Evolutionary conservation across 164 flowering plant genomes (phyloP), one percentile per base, ranked within the genome.

Genomic region (Magnolia kwangsiensis): DNA sequence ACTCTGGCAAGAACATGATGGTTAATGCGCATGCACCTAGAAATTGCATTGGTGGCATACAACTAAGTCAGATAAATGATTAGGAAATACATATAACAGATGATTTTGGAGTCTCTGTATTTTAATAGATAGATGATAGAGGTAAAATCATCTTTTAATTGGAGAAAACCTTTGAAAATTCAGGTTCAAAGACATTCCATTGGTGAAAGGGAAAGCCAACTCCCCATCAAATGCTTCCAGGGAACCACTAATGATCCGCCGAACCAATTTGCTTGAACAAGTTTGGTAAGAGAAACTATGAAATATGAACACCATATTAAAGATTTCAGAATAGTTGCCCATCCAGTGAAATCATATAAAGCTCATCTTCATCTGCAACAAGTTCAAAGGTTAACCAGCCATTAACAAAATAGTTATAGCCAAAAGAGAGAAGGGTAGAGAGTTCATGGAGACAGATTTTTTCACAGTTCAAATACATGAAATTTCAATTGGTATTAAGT

Each of bases 181-280:
- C 80, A 96, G 87, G 75, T 75, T 88, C 80, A 91, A n/a, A 77
- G 75, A 71, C 58, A 67, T 77, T 67, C 90, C 96, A 84, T 78
- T 81, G 29, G 83, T 80, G 84, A 91, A 81, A 13, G 92, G 84
- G 37, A 89, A 68, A 49, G 76, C 80, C 78, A 94, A 69, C 76
- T 83, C 88, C 77, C 96, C 98, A 76, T 74, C 82, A 72, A 88
- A 72, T 66, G 86, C 81, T 73, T 82, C 80, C 27, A 29, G 3
- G 19, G 78, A 81, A 73, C 83, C 69, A 66, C 78, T 83, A 85
- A 96, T 50, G 97, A 90, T 65, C 99, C 98, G 81, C 97, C 96
- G 77, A 94, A 80, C 90, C 81, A 86, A 55, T 88, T 84, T 84
- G 97, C 97, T 98, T 95, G 80, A 51, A 77, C 18, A 74, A 66